phyloP scores from a whole-genome alignment of 2,329 filamentous ascomycete species.

The Colletotrichum kahawae region DNA sequence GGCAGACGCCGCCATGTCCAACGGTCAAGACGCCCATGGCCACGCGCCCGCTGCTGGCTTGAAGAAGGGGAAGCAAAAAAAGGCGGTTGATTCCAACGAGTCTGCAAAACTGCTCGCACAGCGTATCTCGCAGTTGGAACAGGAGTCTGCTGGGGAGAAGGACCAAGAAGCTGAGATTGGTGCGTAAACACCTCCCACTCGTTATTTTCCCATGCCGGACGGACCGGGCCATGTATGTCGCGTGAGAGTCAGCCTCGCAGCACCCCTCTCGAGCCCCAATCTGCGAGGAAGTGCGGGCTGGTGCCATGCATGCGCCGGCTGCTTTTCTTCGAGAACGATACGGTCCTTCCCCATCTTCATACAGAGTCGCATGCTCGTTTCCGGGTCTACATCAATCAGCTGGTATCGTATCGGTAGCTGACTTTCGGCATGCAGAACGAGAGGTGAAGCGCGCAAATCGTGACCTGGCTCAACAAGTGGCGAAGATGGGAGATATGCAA shows the following conservation, averaged over 20 bases:
- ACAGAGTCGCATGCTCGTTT: not conserved
- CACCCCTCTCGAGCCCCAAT: not conserved
- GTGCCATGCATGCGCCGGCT: not conserved
- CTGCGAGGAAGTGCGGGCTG: not conserved
- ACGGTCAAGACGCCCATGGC: constrained; percentile 45
- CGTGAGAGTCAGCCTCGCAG: constrained; percentile 9
- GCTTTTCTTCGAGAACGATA: not conserved
- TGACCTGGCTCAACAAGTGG: constrained; percentile 85
- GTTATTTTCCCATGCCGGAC: constrained; percentile 1
- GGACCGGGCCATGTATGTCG: constrained; percentile 16
- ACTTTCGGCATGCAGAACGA: constrained; percentile 67
- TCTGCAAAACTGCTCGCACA: constrained; percentile 90
- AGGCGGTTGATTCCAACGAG: constrained; percentile 82
- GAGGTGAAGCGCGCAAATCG: constrained; percentile 94
- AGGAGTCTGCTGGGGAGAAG: constrained; percentile 90
- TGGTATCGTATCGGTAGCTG: constrained; percentile 16
- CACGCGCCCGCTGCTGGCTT: constrained; percentile 49
- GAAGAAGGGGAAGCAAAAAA: constrained; percentile 87
- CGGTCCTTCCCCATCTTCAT: not conserved
- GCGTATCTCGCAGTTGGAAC: constrained; percentile 93
- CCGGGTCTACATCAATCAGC: not conserved
- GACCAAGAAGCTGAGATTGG: constrained; percentile 96
- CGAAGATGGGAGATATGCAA: constrained; percentile 89
- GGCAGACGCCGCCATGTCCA: constrained; percentile 45
- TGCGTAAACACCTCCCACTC: constrained; percentile 42